A percentile compares a stretch with the other conserved stretches of the same genome.
These are phyloP conservation scores for Apiospora aurea DNA, from an alignment of 2,329 filamentous ascomycete species.

Conservation along the genomic window DNA sequence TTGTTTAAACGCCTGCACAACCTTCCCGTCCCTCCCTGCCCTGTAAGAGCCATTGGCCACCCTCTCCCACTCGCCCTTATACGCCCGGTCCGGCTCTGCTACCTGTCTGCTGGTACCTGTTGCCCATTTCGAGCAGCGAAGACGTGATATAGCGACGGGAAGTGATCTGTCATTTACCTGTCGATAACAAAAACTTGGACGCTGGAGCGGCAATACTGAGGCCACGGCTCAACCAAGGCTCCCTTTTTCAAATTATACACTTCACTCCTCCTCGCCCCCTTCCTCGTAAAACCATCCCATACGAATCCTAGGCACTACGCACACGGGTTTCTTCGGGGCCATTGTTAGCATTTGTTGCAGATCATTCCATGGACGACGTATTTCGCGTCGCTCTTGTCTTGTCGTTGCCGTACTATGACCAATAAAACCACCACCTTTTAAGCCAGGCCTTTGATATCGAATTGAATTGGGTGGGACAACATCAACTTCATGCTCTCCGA, in stretches of 20 bases:
- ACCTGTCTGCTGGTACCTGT: not conserved
- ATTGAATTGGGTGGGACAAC: not conserved
- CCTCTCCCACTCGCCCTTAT: not conserved
- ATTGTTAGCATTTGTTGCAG: not conserved
- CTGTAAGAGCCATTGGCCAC: slow-evolving; percentile 1
- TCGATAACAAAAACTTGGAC: not conserved
- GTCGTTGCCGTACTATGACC: slow-evolving; percentile 36
- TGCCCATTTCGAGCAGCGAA: not conserved
- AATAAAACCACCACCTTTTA: slow-evolving; percentile 34
- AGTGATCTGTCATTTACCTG: slow-evolving; percentile 16
- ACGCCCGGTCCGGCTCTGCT: not conserved
- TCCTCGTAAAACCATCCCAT: slow-evolving; percentile 29
- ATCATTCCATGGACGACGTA: slow-evolving; percentile 42
- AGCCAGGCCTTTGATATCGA: not conserved
- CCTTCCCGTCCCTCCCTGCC: not conserved
- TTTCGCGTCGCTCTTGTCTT: slow-evolving; percentile 35
- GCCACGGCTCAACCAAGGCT: not conserved
- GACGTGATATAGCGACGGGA: slow-evolving; percentile 2
- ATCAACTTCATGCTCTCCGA: not conserved
- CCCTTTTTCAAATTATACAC: too few species aligned
- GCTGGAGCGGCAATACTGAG: not conserved
- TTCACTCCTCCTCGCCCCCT: not conserved
- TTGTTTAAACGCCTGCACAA: slow-evolving; percentile 10
- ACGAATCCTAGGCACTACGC: not conserved
- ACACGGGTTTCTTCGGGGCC: not conserved